These are phyloP conservation scores for Alternaria consortialis DNA, from an alignment of 2,329 filamentous ascomycete genomes.

Conservation along the genomic window DNA sequence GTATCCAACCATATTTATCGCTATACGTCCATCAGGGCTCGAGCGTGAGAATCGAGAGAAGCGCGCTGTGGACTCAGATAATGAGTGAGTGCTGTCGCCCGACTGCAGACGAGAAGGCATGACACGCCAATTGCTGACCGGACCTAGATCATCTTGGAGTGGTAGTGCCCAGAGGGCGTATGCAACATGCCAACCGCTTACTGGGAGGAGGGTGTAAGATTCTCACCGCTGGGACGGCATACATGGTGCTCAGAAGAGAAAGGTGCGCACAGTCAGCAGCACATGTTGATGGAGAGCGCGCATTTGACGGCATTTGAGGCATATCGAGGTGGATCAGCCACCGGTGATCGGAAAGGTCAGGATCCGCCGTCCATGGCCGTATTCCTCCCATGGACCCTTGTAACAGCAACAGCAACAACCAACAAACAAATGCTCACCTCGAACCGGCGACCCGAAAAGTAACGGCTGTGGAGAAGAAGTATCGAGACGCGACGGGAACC, in stretches of 20 bases:
- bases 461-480: background rate
- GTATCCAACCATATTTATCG: background rate
- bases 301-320: constrained; percentile 1
- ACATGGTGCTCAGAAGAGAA: background rate
- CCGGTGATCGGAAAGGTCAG: background rate
- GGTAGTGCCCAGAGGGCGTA: background rate
- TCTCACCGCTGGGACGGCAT: background rate
- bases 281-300: background rate
- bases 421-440: background rate
- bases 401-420: background rate
- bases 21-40: background rate
- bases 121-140: constrained; percentile 2
- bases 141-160: background rate
- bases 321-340: background rate
- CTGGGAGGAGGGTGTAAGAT: background rate
- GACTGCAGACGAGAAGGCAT: background rate
- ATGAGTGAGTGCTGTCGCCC: background rate
- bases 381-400: background rate
- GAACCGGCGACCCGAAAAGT: background rate
- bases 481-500: constrained; percentile 2
- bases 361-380: background rate
- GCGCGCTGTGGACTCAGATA: background rate
- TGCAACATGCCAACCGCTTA: background rate
- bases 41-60: background rate
- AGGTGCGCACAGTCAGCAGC: background rate